These are phyloP conservation scores for Hypoxylon rubiginosum DNA, from an alignment of 2,329 filamentous ascomycete species.

Conservation along the genomic window DNA sequence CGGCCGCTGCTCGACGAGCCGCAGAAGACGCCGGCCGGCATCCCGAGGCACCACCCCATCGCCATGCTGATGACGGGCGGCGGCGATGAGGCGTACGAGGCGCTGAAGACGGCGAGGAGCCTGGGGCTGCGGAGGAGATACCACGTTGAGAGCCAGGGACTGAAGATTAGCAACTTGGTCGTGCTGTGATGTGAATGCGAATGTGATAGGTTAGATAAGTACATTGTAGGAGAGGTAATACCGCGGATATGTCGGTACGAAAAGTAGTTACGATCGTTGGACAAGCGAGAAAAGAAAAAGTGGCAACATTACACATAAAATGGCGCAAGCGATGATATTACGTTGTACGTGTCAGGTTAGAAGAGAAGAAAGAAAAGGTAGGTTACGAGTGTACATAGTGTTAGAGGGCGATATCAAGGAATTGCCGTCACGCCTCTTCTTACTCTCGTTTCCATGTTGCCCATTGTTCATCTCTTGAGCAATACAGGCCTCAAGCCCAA, in stretches of 20 bases:
- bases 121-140: conserved; percentile 84
- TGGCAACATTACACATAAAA: conserved; percentile 15
- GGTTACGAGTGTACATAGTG: not conserved
- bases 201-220: not conserved
- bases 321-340: conserved; percentile 23
- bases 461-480: not conserved
- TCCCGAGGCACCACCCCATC: conserved; percentile 78
- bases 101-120: conserved; percentile 73
- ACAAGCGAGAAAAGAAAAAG: not conserved
- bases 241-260: conserved; percentile 16
- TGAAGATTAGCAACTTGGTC: conserved; percentile 83
- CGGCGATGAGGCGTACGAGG: conserved; percentile 73
- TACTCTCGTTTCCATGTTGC: not conserved
- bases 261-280: conserved; percentile 18
- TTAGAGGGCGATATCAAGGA: not conserved
- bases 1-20: conserved; percentile 80
- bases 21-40: conserved; percentile 78
- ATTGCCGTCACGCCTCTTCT: not conserved
- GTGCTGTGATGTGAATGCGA: conserved; percentile 62
- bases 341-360: not conserved
- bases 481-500: not conserved
- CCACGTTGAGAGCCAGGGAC: conserved; percentile 83
- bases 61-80: conserved; percentile 87
- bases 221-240: not conserved
- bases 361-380: not conserved